Conservation (phyloP, 1,284 basidiomycete genomes). For the Trichosporon sp. region DNA sequence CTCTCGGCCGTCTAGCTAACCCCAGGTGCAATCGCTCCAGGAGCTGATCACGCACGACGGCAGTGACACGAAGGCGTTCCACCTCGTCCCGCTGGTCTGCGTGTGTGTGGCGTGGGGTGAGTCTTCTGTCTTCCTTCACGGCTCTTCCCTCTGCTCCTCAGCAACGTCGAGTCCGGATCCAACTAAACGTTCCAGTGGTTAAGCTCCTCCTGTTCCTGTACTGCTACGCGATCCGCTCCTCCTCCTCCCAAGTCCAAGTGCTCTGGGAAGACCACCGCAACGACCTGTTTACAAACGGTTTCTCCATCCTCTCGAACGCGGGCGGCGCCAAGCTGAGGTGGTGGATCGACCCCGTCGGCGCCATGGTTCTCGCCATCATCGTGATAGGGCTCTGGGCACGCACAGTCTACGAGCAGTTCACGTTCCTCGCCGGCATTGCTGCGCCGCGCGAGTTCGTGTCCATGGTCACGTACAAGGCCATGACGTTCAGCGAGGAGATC, state of each 20-base stretch:
- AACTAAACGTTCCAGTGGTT: slow-evolving; percentile 61
- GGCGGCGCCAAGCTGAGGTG: slow-evolving; percentile 74
- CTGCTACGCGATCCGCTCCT: slow-evolving; percentile 74
- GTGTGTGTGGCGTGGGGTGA: slow-evolving; percentile 79
- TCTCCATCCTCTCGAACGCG: slow-evolving; percentile 85
- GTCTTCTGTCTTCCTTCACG: background rate
- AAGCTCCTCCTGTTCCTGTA: slow-evolving; percentile 87
- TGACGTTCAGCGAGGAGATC: slow-evolving; percentile 84
- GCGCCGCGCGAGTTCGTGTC: slow-evolving; percentile 89
- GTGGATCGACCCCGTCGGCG: slow-evolving; percentile 57
- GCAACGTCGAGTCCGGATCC: too few relatives aligned
- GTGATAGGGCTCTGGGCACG: slow-evolving; percentile 79
- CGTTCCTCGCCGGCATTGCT: slow-evolving; percentile 83
- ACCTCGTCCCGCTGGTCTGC: slow-evolving; percentile 78
- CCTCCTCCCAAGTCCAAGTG: slow-evolving; percentile 86
- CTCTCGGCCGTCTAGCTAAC: background rate
- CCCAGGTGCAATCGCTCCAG: slow-evolving; percentile 72
- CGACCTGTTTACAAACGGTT: slow-evolving; percentile 70
- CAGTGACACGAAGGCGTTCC: slow-evolving; percentile 67
- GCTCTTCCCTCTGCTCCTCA: too few relatives aligned
- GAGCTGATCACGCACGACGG: slow-evolving; percentile 66
- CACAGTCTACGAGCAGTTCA: slow-evolving; percentile 77
- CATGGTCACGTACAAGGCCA: slow-evolving; percentile 87
- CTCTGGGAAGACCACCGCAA: slow-evolving; percentile 96
- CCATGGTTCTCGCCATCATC: slow-evolving; percentile 68